Conservation (phyloP, 2,329 filamentous ascomycete species). For the Apiospora malaysiana region DNA sequence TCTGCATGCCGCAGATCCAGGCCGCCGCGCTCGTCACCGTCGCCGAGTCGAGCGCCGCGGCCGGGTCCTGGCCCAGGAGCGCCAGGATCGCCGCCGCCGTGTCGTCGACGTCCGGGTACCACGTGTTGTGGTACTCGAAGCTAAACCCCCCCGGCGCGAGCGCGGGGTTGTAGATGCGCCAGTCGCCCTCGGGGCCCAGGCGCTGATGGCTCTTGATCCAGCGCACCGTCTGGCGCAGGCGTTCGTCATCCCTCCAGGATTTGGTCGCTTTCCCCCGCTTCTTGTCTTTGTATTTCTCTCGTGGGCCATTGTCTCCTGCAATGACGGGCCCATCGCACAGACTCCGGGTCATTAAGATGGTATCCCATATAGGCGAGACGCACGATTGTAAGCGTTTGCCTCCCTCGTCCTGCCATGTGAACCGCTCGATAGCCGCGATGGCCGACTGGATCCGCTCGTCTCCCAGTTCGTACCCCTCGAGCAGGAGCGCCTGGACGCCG, state of each 20-base stretch:
- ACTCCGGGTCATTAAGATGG: conserved; percentile 38
- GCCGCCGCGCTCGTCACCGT: conserved; percentile 21
- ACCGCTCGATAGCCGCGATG: conserved; percentile 34
- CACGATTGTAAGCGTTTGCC: conserved; percentile 39
- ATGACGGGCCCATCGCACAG: conserved; percentile 29
- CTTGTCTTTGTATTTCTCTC: background rate
- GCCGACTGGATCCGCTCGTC: conserved; percentile 25
- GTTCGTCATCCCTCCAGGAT: background rate
- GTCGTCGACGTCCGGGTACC: conserved; percentile 43
- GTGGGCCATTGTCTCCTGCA: background rate
- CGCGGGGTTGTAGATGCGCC: conserved; percentile 33
- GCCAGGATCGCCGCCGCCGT: conserved; percentile 40
- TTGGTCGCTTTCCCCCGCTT: too few relatives aligned
- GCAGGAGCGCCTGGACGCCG: conserved; percentile 34
- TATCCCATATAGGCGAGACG: conserved; percentile 43
- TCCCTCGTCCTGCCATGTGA: conserved; percentile 31
- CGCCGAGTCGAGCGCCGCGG: background rate
- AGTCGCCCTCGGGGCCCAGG: conserved; percentile 36
- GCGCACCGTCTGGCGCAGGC: conserved; percentile 19
- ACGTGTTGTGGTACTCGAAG: conserved; percentile 40
- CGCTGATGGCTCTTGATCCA: conserved; percentile 36
- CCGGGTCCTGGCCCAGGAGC: conserved; percentile 33
- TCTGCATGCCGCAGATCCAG: conserved; percentile 45
- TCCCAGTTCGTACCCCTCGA: conserved; percentile 13
- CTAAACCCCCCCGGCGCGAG: conserved; percentile 36